These are phyloP conservation scores for Cnidoscolus chayamansa DNA, from an alignment of 441 rosid genomes.

Conservation along the genomic window DNA sequence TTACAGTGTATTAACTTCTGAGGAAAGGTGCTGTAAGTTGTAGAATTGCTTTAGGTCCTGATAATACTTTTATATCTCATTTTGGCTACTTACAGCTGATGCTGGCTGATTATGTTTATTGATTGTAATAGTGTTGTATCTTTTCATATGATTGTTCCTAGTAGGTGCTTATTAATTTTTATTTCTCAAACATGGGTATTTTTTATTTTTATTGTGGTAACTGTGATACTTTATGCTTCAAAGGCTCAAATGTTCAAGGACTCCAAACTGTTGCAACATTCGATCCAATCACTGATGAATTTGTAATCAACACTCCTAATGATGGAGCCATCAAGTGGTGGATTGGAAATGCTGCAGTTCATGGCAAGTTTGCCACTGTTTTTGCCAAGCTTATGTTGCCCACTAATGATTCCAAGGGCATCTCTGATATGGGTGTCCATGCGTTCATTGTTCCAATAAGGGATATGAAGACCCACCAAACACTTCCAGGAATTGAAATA, in stretches of 20 bases:
- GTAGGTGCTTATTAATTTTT: background rate
- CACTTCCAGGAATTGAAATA: constrained; percentile 84
- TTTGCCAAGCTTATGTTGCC: constrained; percentile 84
- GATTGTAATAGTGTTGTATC: background rate
- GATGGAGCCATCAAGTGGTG: constrained; percentile 99
- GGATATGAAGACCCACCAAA: constrained; percentile 73
- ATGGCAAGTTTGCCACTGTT: constrained; percentile 95
- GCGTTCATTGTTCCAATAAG: constrained; percentile 94
- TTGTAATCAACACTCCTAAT: constrained; percentile 74
- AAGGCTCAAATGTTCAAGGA: constrained; percentile 95
- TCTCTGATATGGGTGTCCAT: constrained; percentile 91
- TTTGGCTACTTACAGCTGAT: background rate
- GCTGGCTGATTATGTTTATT: background rate
- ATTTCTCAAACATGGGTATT: background rate
- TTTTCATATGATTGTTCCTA: background rate
- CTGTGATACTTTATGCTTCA: constrained; percentile 20
- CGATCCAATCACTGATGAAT: constrained; percentile 77
- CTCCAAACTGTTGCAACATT: constrained; percentile 86
- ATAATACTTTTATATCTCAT: background rate
- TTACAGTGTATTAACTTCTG: background rate
- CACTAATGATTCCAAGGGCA: constrained; percentile 68
- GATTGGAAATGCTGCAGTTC: constrained; percentile 99
- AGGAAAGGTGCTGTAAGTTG: background rate
- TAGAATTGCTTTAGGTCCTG: background rate
- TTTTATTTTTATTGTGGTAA: background rate